phyloP scores from a whole-genome alignment of 805 yeast species.

The Cyberlindnera lachancei region DNA sequence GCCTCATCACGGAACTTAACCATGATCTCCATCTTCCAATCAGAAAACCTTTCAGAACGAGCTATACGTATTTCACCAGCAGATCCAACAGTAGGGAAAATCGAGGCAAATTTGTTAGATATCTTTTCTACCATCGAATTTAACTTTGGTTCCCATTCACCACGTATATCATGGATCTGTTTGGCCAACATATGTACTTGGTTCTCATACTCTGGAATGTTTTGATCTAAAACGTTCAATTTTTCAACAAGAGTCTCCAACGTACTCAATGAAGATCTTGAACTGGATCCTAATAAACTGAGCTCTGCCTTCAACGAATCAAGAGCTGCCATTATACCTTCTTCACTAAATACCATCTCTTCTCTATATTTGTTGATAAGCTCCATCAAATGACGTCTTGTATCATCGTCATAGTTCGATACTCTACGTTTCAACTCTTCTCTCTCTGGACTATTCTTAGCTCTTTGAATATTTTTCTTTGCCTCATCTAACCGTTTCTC shows the following conservation, averaged over 20 bases:
- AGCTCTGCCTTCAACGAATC: conserved; percentile 40
- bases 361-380: conserved; percentile 33
- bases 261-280: conserved; percentile 30
- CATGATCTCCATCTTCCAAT: conserved; percentile 79
- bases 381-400: conserved; percentile 30
- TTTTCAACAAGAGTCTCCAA: conserved; percentile 24
- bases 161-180: conserved; percentile 32
- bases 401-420: conserved; percentile 30
- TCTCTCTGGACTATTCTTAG: conserved; percentile 19
- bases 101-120: conserved; percentile 54
- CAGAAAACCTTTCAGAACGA: conserved; percentile 44
- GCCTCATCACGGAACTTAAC: conserved; percentile 82
- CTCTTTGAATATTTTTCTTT: conserved; percentile 21
- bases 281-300: conserved; percentile 27
- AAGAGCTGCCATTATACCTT: conserved; percentile 31
- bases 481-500: conserved; percentile 22
- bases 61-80: conserved; percentile 72
- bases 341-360: conserved; percentile 31
- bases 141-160: conserved; percentile 57
- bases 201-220: conserved; percentile 15
- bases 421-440: conserved; percentile 24
- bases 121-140: conserved; percentile 44
- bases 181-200: conserved; percentile 18
- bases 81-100: conserved; percentile 72
- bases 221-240: conserved; percentile 16